Evolutionary conservation across 768 basidiomycete genomes (phyloP).

Genomic region (Panellus pusillus): DNA sequence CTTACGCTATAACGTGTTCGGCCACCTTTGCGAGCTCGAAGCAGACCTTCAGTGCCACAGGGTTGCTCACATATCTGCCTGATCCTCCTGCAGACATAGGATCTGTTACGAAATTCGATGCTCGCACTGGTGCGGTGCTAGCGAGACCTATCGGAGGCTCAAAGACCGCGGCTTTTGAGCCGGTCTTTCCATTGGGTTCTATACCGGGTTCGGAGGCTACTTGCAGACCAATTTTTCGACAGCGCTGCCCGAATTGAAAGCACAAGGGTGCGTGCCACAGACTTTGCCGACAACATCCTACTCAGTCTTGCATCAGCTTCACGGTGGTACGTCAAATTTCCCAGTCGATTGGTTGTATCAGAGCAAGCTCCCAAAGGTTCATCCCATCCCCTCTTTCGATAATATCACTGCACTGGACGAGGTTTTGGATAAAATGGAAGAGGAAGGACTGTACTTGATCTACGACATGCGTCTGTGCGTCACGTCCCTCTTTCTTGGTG

Average conservation of each 20-base stretch:
- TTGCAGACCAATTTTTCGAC: conserved; percentile 49
- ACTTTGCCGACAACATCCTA: neutral
- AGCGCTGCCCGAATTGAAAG: conserved; percentile 55
- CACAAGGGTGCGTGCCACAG: conserved; percentile 48
- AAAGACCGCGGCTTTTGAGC: conserved; percentile 46
- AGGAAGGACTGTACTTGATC: conserved; percentile 70
- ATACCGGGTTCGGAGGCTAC: conserved; percentile 58
- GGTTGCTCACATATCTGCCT: conserved; percentile 50
- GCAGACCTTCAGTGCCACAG: conserved; percentile 46
- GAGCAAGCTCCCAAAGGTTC: conserved; percentile 45
- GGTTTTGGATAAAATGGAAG: conserved; percentile 71
- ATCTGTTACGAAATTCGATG: conserved; percentile 64
- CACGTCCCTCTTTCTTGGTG: too few relatives aligned
- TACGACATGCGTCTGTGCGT: conserved; percentile 75
- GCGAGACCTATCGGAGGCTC: conserved; percentile 51
- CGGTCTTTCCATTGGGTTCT: conserved; percentile 73
- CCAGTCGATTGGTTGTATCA: conserved; percentile 16
- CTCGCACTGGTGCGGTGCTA: conserved; percentile 56
- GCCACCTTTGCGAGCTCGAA: conserved; percentile 32
- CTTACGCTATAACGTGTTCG: conserved; percentile 39
- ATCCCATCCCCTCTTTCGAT: conserved; percentile 67
- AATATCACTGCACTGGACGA: conserved; percentile 56
- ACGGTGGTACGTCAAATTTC: conserved; percentile 39
- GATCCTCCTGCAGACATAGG: conserved; percentile 45
- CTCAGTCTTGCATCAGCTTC: conserved; percentile 26